These are phyloP conservation scores for Vigna unguiculata DNA, from an alignment of 306 rosid genomes.

Conservation along the genomic window DNA sequence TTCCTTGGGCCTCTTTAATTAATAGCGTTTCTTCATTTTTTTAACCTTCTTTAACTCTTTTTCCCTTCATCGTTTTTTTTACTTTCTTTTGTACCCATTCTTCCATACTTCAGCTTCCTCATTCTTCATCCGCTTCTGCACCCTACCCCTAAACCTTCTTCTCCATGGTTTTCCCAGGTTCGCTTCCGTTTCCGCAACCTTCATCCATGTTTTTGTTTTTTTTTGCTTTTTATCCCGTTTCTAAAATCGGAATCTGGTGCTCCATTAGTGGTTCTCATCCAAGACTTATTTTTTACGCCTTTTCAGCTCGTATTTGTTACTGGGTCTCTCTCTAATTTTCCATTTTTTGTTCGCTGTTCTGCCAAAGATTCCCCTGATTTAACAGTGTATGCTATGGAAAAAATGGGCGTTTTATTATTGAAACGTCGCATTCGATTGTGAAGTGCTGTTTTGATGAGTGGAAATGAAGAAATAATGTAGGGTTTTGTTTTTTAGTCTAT, in stretches of 20 bases:
- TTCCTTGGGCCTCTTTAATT: constrained; percentile 41
- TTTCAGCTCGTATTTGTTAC: background rate
- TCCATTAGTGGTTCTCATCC: constrained; percentile 56
- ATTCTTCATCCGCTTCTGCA: constrained; percentile 36
- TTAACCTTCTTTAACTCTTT: constrained; percentile 24
- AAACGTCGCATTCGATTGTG: constrained; percentile 33
- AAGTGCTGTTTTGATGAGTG: background rate
- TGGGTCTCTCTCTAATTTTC: constrained; percentile 36
- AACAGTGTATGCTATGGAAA: constrained; percentile 20
- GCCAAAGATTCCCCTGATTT: background rate
- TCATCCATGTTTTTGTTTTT: background rate
- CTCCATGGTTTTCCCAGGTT: constrained; percentile 49
- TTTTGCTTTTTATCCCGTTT: background rate
- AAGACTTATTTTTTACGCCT: constrained; percentile 26
- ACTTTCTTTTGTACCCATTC: constrained; percentile 30
- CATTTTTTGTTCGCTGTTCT: constrained; percentile 20
- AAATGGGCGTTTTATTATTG: background rate
- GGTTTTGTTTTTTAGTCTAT: constrained; percentile 10
- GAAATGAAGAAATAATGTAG: constrained; percentile 3
- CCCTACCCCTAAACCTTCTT: constrained; percentile 20
- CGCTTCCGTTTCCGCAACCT: background rate
- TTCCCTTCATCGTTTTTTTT: constrained; percentile 3
- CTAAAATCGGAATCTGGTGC: constrained; percentile 42
- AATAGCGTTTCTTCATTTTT: background rate
- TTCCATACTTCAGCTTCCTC: constrained; percentile 44